Evolutionary conservation across 2,329 filamentous ascomycete species (phyloP).

Genomic region (Emergomyces africanus): DNA sequence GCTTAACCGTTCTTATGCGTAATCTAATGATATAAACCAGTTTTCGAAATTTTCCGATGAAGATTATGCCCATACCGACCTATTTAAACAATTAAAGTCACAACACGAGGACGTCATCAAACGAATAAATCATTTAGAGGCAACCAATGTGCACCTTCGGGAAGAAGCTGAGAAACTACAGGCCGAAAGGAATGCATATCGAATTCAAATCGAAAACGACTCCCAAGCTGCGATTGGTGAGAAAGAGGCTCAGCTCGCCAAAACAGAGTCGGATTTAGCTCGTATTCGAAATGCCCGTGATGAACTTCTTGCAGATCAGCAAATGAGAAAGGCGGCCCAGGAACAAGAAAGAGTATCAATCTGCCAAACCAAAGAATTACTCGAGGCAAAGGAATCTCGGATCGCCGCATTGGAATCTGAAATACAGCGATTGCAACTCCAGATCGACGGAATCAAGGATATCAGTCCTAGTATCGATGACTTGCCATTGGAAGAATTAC

Average conservation of each 20-base stretch:
- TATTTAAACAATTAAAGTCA: conserved; percentile 82
- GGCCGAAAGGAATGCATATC: conserved; percentile 71
- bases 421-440: conserved; percentile 54
- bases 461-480: conserved; percentile 39
- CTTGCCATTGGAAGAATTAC: conserved; percentile 57
- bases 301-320: conserved; percentile 70
- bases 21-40: conserved; percentile 42
- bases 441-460: conserved; percentile 37
- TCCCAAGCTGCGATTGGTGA: conserved; percentile 59
- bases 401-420: conserved; percentile 76
- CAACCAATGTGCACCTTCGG: conserved; percentile 68
- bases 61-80: conserved; percentile 81
- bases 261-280: conserved; percentile 71
- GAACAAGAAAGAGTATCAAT: conserved; percentile 60
- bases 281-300: conserved; percentile 75
- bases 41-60: conserved; percentile 72
- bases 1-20: conserved; percentile 26
- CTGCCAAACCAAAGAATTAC: conserved; percentile 66
- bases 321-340: conserved; percentile 63
- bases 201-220: conserved; percentile 70
- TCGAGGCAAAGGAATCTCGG: conserved; percentile 63
- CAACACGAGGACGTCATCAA: conserved; percentile 91
- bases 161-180: conserved; percentile 78
- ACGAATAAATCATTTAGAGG: conserved; percentile 81
- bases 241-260: conserved; percentile 66